Evolutionary conservation across 108 stramenopile genomes (phyloP), one percentile per base, ranked within the genome.

Genomic region (Nitzschia sp.): DNA sequence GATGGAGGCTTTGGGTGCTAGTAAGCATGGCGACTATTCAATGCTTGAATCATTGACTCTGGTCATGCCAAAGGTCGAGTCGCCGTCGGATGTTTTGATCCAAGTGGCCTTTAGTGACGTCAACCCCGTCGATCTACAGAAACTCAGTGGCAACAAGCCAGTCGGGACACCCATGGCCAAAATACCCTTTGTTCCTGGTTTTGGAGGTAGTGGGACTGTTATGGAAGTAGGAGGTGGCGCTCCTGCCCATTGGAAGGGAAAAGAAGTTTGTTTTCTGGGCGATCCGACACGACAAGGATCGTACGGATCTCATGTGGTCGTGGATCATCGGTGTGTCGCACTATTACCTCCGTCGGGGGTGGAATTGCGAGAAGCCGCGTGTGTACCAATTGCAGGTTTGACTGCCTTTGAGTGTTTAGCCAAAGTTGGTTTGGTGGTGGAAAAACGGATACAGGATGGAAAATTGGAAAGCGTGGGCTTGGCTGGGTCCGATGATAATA

Each of bases 81-180:
- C 21, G 34, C 57, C 64, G 62, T 34, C 75, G 46, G 73, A 77
- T 62, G 63, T 83, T 0, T 54, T 76, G 15, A 65, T 83, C 42
- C 34, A 57, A 31, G 78, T 84, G 4, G 29, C 36, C n/a, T 78
- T 66, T 46, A 46, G 68, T 31, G 84, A 85, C 34, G 35, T 79
- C 25, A 85, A 85, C 51, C 84, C 84, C 13, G 84, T 85, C 11
- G 84, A 85, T 57, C 56, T 78, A 24, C 84, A 85, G 36, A 85
- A 85, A 46, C 59, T 81, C 3, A 19, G 13, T 15, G 51, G 21
- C 46, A 56, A 45, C 24, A 46, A 54, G 19, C 64, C 60, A 24
- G 60, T 53, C 15, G 59, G 31, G 31, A 59, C 32, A 18, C 57
- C 57, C 18, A 51, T 51, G 4, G 25, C 54, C 6, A 1, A n/a